A percentile compares a stretch with the other conserved stretches of the same genome.
Conservation (phyloP, 2,329 filamentous ascomycete species). For the Hortaea werneckii region DNA sequence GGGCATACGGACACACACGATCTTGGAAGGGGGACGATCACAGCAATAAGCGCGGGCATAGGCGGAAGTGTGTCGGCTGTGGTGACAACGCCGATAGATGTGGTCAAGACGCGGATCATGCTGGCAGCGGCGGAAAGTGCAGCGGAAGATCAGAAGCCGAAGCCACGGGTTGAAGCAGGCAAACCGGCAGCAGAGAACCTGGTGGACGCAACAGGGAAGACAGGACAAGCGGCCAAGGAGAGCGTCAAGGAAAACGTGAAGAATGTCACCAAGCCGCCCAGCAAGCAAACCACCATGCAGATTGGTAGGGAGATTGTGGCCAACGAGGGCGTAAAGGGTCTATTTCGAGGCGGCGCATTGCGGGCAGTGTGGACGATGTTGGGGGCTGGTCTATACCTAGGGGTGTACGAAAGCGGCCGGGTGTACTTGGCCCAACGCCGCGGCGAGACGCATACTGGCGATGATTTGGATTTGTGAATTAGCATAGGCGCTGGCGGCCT, state of each 20-base stretch:
- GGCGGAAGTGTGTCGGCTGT: constrained; percentile 68
- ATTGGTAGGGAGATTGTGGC: constrained; percentile 56
- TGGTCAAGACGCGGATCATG: constrained; percentile 87
- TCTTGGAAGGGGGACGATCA: constrained; percentile 63
- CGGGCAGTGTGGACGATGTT: constrained; percentile 72
- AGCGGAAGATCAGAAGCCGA: constrained; percentile 13
- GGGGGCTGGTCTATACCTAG: constrained; percentile 74
- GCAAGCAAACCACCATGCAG: constrained; percentile 37
- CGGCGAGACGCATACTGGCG: constrained; percentile 22
- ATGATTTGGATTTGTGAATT: background rate
- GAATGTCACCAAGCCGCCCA: constrained; percentile 23
- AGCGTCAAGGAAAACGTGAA: constrained; percentile 22
- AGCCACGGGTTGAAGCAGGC: background rate
- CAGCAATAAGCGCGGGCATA: constrained; percentile 60
- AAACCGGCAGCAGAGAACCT: constrained; percentile 17
- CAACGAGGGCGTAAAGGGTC: constrained; percentile 58
- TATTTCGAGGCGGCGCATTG: constrained; percentile 68
- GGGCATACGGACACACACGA: constrained; percentile 27
- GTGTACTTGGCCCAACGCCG: constrained; percentile 36
- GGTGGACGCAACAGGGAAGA: constrained; percentile 33
- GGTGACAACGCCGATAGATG: constrained; percentile 80
- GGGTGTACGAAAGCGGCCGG: constrained; percentile 74
- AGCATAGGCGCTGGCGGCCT: background rate
- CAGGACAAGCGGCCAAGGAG: constrained; percentile 21
- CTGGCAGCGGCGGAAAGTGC: constrained; percentile 46